These are phyloP conservation scores for Phytophthora palmivora DNA, from an alignment of 352 stramenopile species.

Conservation along the genomic window DNA sequence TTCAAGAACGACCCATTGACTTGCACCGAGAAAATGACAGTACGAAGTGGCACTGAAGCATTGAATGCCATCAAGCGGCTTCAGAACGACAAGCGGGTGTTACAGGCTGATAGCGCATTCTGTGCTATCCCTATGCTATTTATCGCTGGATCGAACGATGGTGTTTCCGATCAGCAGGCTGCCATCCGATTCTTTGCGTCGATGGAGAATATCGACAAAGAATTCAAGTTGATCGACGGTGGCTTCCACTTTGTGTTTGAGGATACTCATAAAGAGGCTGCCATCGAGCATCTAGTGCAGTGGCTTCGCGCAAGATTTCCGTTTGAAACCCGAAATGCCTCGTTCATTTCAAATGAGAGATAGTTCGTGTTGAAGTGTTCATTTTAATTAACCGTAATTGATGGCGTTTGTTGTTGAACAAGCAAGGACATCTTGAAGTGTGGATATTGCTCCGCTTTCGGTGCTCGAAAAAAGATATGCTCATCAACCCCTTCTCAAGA, in stretches of 20 bases:
- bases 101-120: conserved; percentile 21
- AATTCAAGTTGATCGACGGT: conserved; percentile 57
- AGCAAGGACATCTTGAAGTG: no score
- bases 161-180: conserved; percentile 44
- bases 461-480: background rate
- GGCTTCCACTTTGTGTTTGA: conserved; percentile 66
- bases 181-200: conserved; percentile 47
- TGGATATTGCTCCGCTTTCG: background rate
- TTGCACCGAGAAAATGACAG: conserved; percentile 49
- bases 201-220: conserved; percentile 54
- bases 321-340: conserved; percentile 16
- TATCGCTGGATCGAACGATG: conserved; percentile 55
- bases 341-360: background rate
- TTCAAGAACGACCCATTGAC: conserved; percentile 68
- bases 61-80: conserved; percentile 40
- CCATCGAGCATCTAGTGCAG: conserved; percentile 22
- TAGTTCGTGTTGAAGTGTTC: conserved; percentile 3
- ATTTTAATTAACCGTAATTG: background rate
- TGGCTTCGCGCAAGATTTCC: conserved; percentile 34
- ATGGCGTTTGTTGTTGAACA: background rate
- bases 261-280: conserved; percentile 43
- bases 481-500: background rate
- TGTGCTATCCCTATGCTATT: conserved; percentile 41
- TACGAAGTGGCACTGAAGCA: conserved; percentile 37
- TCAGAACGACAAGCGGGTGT: conserved; percentile 33